phyloP scores from a whole-genome alignment of 1,139 yeast species.

The Scheffersomyces segobiensis region DNA sequence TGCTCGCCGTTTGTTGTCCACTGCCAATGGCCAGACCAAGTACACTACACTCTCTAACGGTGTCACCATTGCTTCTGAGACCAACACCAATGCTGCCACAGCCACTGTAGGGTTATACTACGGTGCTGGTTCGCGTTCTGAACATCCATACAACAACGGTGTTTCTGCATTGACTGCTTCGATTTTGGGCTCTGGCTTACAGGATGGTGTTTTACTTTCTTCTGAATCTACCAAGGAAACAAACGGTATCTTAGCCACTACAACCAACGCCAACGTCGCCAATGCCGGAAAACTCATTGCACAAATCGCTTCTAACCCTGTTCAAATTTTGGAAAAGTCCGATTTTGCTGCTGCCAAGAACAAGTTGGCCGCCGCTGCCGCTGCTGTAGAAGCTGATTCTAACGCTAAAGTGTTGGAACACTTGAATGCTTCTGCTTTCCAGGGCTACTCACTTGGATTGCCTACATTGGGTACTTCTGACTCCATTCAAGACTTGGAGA shows the following conservation, averaged over 20 bases:
- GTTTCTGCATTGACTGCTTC: conserved; percentile 64
- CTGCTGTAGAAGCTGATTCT: conserved; percentile 47
- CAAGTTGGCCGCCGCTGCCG: conserved; percentile 40
- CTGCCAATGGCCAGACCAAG: conserved; percentile 60
- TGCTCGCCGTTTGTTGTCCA: conserved; percentile 57
- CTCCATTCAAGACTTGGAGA: conserved; percentile 55
- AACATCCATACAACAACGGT: conserved; percentile 80
- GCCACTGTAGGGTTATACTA: conserved; percentile 68
- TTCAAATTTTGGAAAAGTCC: conserved; percentile 30
- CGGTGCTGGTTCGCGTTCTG: conserved; percentile 79
- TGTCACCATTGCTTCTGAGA: conserved; percentile 68
- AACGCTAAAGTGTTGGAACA: conserved; percentile 63
- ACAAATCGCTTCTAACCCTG: conserved; percentile 36
- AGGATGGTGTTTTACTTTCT: conserved; percentile 48
- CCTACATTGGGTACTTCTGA: conserved; percentile 75
- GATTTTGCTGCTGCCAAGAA: conserved; percentile 37
- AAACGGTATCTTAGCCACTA: conserved; percentile 54
- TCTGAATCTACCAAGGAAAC: conserved; percentile 51
- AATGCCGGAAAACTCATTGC: conserved; percentile 45
- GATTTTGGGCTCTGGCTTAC: conserved; percentile 40
- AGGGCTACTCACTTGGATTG: conserved; percentile 74
- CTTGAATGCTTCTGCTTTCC: conserved; percentile 79
- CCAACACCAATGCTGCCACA: conserved; percentile 54
- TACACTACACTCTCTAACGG: conserved; percentile 75
- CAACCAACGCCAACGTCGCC: conserved; percentile 43